Base-by-base conservation (phyloP, 805 yeast genomes). In the Candida schatavii region DNA sequence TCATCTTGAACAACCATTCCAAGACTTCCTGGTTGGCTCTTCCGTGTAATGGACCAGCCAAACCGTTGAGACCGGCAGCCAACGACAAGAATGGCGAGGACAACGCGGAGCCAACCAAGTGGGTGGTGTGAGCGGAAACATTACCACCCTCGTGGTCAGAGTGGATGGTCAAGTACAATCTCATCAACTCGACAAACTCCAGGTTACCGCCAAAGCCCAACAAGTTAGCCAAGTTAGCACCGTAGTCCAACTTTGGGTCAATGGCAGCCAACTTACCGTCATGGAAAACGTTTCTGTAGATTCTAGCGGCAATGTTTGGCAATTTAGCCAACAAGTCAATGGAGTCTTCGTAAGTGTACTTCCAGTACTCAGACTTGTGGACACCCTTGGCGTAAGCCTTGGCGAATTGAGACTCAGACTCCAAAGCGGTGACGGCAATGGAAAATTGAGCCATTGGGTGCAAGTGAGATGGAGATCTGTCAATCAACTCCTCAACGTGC, bases 371-470 rank as follows among this genome's bases (percentile, higher is more conserved):
- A 35, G 72, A 56, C 68, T 85, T 85, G 56, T 80, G 70, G 43
- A 82, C 77, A 47, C 91, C 90, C 48, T 67, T 59, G 50, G 82
- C 85, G 64, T 85, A 85, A 33, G 85, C 85, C 63, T 72, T 72
- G 43, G 89, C 88, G 66, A 85, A 85, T 49, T 64, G 67, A 15
- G 89, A 83, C 51, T 81, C 84, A 46, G 81, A 74, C 66, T 83
- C 85, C 61, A 85, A 73, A 31, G 89, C 83, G 42, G 83, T 74
- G 37, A 85, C 78, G 25, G 87, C 90, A 57, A 85, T 83, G 37
- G 88, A 76, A 55, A 85, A 72, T 62, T 85, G 93, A 23, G 91
- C 83, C 93, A 85, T 85, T 58, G 93, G 93, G 64, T 85, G 93
- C 60, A 85, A 70, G 51, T 78, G 73, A 31, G 75, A 59, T 42